Evolutionary conservation across 2,329 filamentous ascomycete genomes (phyloP), one percentile per base, ranked within the genome.

Genomic region (Trichoderma semiorbis): DNA sequence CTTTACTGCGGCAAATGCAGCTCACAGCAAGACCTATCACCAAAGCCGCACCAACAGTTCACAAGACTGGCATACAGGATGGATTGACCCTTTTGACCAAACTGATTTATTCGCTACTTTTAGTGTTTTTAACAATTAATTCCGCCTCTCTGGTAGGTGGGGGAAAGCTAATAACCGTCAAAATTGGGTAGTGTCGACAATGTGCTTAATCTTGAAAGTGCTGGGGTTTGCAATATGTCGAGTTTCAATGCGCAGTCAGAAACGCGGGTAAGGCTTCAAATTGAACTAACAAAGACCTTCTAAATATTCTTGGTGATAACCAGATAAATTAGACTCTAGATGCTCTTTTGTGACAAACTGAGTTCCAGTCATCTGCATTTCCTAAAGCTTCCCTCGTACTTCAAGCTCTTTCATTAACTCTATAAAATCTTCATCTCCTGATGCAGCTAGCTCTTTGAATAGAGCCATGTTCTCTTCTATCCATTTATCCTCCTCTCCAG

Each of bases 401-500:
- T 69, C 55, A 7, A 69, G 34, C 26, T 70, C 67, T 14, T 50
- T 50, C 53, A 63, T 34, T 3, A 70, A 18, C n/a, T 63, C 57
- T n/a, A 50, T 47, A 30, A 70, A 62, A n/a, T 70, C 67, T 34
- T 70, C 67, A 18, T 70, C 57, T n/a, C 67, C 67, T 34, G 53
- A 57, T 26, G 34, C 67, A 50, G 67, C 67, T 34, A 70, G 30
- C 16, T 24, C 34, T 58, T 36, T 30, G 11, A 70, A 70, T 24
- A 30, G 50, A 43, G 53, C 0, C 12, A 57, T 66, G 5, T 71
- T 65, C 6, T 66, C 61, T 8, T 43, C n/a, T 21, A 71, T 26
- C 69, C 69, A 71, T 16, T 18, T 21, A 18, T 57, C 39, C n/a
- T 71, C 69, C n/a, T 71, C 69, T 32, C 69, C 69, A n/a, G 53